phyloP scores from a whole-genome alignment of 768 basidiomycete species.

The Rhizopogon vulgaris region DNA sequence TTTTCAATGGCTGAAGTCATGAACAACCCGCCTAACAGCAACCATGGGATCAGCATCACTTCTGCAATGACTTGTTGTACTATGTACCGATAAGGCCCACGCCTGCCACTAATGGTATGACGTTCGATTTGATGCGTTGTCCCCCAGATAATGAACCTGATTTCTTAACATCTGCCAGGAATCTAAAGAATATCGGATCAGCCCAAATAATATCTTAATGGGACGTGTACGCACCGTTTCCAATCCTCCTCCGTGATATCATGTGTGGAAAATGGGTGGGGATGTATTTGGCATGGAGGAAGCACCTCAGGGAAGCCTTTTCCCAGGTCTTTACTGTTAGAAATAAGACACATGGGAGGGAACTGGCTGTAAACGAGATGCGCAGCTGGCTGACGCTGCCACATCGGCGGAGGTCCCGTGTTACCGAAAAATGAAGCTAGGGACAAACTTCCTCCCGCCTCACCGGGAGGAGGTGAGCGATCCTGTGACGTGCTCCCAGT shows the following conservation, averaged over 20 bases:
- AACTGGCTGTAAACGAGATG: conserved; percentile 16
- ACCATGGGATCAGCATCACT: background rate
- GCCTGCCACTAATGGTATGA: conserved; percentile 25
- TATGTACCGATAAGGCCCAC: conserved; percentile 19
- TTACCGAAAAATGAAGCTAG: conserved; percentile 22
- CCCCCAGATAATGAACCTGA: conserved; percentile 27
- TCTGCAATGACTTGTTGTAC: background rate
- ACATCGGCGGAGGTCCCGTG: conserved; percentile 19
- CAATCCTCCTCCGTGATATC: conserved; percentile 48
- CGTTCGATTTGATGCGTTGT: conserved; percentile 28
- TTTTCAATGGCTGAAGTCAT: conserved; percentile 10
- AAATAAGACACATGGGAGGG: conserved; percentile 25
- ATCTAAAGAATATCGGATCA: conserved; percentile 21
- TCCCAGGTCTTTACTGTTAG: conserved; percentile 22
- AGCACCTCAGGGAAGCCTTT: conserved; percentile 39
- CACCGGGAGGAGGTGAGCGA: background rate
- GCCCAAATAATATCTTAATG: background rate
- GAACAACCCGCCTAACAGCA: conserved; percentile 13
- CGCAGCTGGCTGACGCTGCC: conserved; percentile 15
- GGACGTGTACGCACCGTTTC: conserved; percentile 26
- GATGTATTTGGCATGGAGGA: conserved; percentile 31
- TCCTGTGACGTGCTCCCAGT: conserved; percentile 1
- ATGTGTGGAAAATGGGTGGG: conserved; percentile 47
- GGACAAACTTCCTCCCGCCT: conserved; percentile 6
- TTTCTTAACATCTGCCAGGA: conserved; percentile 31